These are phyloP conservation scores for Lantana camara DNA, from an alignment of 257 asterid species.

Conservation along the genomic window DNA sequence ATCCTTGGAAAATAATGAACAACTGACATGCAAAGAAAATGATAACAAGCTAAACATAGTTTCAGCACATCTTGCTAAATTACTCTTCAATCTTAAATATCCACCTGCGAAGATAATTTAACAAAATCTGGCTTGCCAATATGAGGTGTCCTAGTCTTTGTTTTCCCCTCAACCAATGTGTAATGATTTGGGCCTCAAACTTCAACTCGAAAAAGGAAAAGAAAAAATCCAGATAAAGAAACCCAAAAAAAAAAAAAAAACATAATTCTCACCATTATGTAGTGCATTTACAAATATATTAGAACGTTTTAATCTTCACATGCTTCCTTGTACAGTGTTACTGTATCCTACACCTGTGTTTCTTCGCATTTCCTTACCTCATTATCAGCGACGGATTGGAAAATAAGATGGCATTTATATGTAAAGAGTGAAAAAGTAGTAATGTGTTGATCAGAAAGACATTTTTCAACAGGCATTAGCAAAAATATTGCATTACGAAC, in stretches of 20 bases:
- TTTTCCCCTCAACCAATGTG: not conserved
- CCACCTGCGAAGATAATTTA: not conserved
- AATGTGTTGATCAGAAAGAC: too few relatives aligned
- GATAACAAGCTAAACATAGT: constrained; percentile 10
- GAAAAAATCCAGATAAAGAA: not conserved
- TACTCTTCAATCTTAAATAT: not conserved
- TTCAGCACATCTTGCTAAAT: constrained; percentile 16
- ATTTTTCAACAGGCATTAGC: too few relatives aligned
- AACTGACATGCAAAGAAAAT: not conserved
- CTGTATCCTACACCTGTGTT: not conserved
- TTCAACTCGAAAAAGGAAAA: not conserved
- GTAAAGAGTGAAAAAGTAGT: too few relatives aligned
- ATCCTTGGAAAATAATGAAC: constrained; percentile 20
- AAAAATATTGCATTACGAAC: not conserved
- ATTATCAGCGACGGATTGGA: not conserved
- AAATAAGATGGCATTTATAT: too few relatives aligned
- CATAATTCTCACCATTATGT: not conserved
- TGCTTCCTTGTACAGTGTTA: constrained; percentile 3
- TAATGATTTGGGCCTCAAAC: not conserved
- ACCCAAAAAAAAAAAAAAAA: not conserved
- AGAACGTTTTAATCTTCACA: not conserved
- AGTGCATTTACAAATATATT: not conserved
- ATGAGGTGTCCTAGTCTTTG: not conserved
- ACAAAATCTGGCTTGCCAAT: not conserved
- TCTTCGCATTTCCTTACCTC: not conserved